Evolutionary conservation across 2,329 filamentous ascomycete species (phyloP), one percentile per base, ranked within the genome.

Genomic region (Talaromyces sp.): DNA sequence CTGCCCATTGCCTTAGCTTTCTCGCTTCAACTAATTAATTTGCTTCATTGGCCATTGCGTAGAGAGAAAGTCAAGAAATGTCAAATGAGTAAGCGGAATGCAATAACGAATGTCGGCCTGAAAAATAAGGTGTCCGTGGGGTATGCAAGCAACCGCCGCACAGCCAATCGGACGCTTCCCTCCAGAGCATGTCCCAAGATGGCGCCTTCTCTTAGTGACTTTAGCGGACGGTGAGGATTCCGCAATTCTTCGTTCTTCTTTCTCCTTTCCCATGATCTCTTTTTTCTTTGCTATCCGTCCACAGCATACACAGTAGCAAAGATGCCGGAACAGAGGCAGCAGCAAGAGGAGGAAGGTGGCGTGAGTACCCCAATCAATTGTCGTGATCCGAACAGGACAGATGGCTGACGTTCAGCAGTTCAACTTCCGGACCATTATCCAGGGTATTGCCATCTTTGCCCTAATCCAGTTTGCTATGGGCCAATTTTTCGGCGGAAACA

Each of bases 381-480:
- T 9, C 5, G 24, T 8, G 16, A 19, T 58, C 11, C 24, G 65
- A 67, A 57, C 65, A 71, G 75, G 66, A 75, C 71, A 35, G 37
- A 37, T 56, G 49, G 60, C 64, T 66, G 45, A 66, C 52, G 43
- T 37, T n/a, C 10, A 37, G 54, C 37, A 82, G 80, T 78, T 75
- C 67, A 72, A 74, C 69, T 71, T 81, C 66, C 77, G 77, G 68
- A 72, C 81, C 33, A 74, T 81, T 64, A 71, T 84, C 65, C 86
- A 88, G 75, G 85, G 83, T 67, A 73, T 88, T 54, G 84, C 79
- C 71, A 83, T 89, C 68, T 89, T 89, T 75, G 73, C 87, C 68
- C 77, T 85, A 63, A 80, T 84, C 57, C 87, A 89, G 70, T 85
- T 84, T 69, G 80, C 81, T 45, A 82, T 87, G 67, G 82, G 82